These are phyloP conservation scores for Schoenoplectus triqueter DNA, from an alignment of 202 grass and related monocot genomes.

Conservation along the genomic window DNA sequence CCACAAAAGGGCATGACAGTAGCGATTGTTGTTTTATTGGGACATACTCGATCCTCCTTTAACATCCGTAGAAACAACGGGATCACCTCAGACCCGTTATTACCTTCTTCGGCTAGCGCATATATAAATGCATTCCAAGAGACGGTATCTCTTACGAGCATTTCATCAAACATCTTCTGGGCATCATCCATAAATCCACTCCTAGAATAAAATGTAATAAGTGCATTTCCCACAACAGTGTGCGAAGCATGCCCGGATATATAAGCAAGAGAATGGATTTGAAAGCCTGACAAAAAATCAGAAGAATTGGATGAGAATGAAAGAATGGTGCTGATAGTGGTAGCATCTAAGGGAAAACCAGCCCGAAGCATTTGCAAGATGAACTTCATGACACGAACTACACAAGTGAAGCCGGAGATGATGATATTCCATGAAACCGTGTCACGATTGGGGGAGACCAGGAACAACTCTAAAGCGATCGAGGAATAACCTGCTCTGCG, in stretches of 20 bases:
- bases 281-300: slow-evolving; percentile 40
- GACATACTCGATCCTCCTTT: slow-evolving; percentile 45
- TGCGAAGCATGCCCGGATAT: slow-evolving; percentile 53
- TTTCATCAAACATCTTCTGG: slow-evolving; percentile 63
- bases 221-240: slow-evolving; percentile 67
- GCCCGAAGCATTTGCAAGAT: slow-evolving; percentile 53
- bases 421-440: slow-evolving; percentile 80
- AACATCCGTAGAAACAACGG: slow-evolving; percentile 61
- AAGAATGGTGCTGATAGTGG: slow-evolving; percentile 66
- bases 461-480: slow-evolving; percentile 51
- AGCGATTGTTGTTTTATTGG: slow-evolving; percentile 73
- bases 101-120: slow-evolving; percentile 55
- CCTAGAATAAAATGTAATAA: slow-evolving; percentile 67
- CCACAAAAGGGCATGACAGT: slow-evolving; percentile 61
- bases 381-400: slow-evolving; percentile 53
- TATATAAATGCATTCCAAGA: slow-evolving; percentile 85
- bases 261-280: slow-evolving; percentile 63
- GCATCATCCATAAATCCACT: slow-evolving; percentile 47
- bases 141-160: slow-evolving; percentile 56
- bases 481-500: slow-evolving; percentile 50
- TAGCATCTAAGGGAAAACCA: slow-evolving; percentile 52
- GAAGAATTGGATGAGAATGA: slow-evolving; percentile 47
- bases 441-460: slow-evolving; percentile 43
- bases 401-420: slow-evolving; percentile 57
- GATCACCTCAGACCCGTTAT: slow-evolving; percentile 47